Conservation (phyloP, 2,329 filamentous ascomycete species). For the Huntiella omanensis region DNA sequence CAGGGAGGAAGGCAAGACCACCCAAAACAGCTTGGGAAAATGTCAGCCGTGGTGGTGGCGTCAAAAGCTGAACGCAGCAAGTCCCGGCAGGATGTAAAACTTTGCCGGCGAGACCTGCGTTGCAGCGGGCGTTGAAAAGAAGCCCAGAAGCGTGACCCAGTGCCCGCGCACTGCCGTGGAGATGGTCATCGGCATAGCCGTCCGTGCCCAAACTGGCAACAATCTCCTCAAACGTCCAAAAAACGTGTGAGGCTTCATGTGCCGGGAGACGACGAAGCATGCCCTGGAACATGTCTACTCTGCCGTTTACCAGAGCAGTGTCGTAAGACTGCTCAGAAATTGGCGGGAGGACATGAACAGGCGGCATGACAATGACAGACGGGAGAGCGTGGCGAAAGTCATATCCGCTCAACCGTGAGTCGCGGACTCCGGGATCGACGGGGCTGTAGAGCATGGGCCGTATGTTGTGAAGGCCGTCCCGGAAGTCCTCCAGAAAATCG, state of each 20-base stretch:
- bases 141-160: slow-evolving; percentile 27
- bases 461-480: slow-evolving; percentile 26
- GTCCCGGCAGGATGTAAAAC: too few relatives aligned
- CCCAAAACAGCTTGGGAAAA: too few relatives aligned
- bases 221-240: slow-evolving; percentile 34
- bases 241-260: slow-evolving; percentile 23
- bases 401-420: not conserved
- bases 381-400: slow-evolving; percentile 13
- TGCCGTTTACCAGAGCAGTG: slow-evolving; percentile 32
- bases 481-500: slow-evolving; percentile 26
- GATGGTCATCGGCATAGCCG: slow-evolving; percentile 24
- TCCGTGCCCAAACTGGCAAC: slow-evolving; percentile 15
- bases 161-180: slow-evolving; percentile 26
- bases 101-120: slow-evolving; percentile 16
- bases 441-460: slow-evolving; percentile 18
- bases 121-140: slow-evolving; percentile 36
- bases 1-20: too few relatives aligned
- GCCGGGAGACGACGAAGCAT: slow-evolving; percentile 26
- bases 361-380: slow-evolving; percentile 22
- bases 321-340: slow-evolving; percentile 26
- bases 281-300: slow-evolving; percentile 32
- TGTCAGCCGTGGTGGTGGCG: too few relatives aligned
- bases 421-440: not conserved
- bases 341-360: slow-evolving; percentile 25
- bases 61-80: too few relatives aligned